Evolutionary conservation across 257 asterid species (phyloP), one percentile per base, ranked within the genome.

Genomic region (Rubia yunnanensis): DNA sequence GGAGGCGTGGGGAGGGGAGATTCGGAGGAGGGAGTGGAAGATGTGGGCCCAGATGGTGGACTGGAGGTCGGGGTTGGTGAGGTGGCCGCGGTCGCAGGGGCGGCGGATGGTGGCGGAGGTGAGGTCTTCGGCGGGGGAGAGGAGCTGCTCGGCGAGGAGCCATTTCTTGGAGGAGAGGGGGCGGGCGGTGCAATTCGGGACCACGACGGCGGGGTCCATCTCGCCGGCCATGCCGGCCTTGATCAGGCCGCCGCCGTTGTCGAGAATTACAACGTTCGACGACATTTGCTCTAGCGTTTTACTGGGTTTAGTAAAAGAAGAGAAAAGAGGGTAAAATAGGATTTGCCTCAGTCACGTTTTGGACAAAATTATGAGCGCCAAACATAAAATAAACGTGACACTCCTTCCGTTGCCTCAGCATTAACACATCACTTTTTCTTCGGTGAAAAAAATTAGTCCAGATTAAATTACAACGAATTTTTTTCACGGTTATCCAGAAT

Each of bases 91-190:
- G 86, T 89, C 97, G 76, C 83, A 73, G 24, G 99, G 99, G 64
- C 99, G 96, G 81, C 97, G 95, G 74, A 86, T 74, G 39, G 97
- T 84, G 85, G 96, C 96, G 74, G 99, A 90, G 62, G 99, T 94
- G 20, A 94, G 92, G 87, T 94, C 99, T 52, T 83, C 86, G 31
- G 85, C 10, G 10, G 89, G 89, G 79, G 88, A 83, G 77, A 92
- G 95, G 77, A 92, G 94, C 49, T 86, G 95, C 77, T 90, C 88
- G 31, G 86, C 90, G 13, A 86, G 35, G 24, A 89, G 88, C 92
- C 90, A 86, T 77, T 94, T 92, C 72, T 94, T 94, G 36, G 99
- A 83, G 83, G 96, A 82, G 7, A 77, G 77, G 11, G 95, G 90
- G 1, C 91, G 89, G 54, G 92, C 97, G 73, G 80, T 84, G 89